Conservation (phyloP, 2,329 filamentous ascomycete species). For the Zelopaecilomyces penicillatus region DNA sequence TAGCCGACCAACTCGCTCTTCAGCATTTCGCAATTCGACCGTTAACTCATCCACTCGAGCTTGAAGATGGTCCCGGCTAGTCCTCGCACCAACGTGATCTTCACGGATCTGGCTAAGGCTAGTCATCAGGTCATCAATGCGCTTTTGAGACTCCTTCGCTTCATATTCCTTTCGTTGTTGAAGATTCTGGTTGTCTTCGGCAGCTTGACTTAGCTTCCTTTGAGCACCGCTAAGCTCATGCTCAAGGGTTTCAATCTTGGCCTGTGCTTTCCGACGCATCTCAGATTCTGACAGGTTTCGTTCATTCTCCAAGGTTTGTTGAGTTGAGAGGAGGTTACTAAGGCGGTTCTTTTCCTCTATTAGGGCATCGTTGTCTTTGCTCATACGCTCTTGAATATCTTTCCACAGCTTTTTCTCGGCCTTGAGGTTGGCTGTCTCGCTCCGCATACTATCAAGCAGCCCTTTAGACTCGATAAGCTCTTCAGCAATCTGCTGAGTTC, state of each 20-base stretch:
- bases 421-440: conserved; percentile 86
- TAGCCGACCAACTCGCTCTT: conserved; percentile 75
- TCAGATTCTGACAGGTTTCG: conserved; percentile 80
- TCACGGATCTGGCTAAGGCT: conserved; percentile 75
- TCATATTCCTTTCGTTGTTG: conserved; percentile 85
- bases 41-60: conserved; percentile 80
- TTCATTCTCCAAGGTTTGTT: conserved; percentile 88
- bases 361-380: conserved; percentile 78
- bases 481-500: conserved; percentile 84
- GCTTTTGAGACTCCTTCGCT: conserved; percentile 75
- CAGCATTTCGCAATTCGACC: conserved; percentile 78
- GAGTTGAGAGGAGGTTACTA: conserved; percentile 71
- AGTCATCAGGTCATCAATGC: conserved; percentile 82
- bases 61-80: conserved; percentile 81
- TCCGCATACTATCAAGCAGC: conserved; percentile 75
- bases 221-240: conserved; percentile 69
- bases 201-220: conserved; percentile 73
- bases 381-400: conserved; percentile 80
- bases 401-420: conserved; percentile 94
- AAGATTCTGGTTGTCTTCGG: conserved; percentile 76
- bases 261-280: conserved; percentile 68
- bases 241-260: conserved; percentile 70
- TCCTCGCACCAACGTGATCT: conserved; percentile 78
- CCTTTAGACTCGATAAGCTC: conserved; percentile 82
- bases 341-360: conserved; percentile 78